Evolutionary conservation across 1,139 yeast species (phyloP), one percentile per base, ranked within the genome.

Genomic region (Saccharomycopsis crataegensis): DNA sequence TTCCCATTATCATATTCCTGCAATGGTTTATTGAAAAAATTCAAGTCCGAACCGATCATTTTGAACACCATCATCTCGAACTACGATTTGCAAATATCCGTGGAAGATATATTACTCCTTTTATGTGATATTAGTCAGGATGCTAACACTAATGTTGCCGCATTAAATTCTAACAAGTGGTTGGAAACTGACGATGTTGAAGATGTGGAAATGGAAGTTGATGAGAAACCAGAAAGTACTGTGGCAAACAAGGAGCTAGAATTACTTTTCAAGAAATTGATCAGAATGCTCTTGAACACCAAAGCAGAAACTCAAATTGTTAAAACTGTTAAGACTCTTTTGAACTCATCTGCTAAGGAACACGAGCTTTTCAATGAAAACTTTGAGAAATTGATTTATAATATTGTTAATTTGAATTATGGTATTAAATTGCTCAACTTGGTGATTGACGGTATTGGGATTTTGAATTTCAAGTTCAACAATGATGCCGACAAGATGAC

Each of bases 361-460:
- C 44, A 51, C 16, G 22, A 34, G 22, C 17, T 43, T 12, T 55
- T 55, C 48, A 52, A 53, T 22, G 53, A 37, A 14, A 49, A 50
- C 38, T 53, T 55, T 33, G 53, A 53, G 12, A 46, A 49, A 8
- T 37, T 55, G 38, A 49, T 55, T 6, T 52, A 42, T 42, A 42
- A 49, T 8, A 50, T 55, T 6, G 40, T 55, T 16, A 43, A 46
- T 12, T 12, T 36, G 36, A 53, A 50, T 31, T 42, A 46, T 12
- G 56, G 53, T 12, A 36, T 44, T 31, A 47, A 48, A 32, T 43
- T 55, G 32, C 48, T 55, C 31, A 50, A 51, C 38, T 37, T 56
- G 34, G 44, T 56, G 12, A 51, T 56, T 22, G 58, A 56, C 46
- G 57, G 58, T 33, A 46, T 53, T 44, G 58, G 58, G 7, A 48